These are phyloP conservation scores for Tuber calosporum DNA, from an alignment of 495 filamentous ascomycete species.

Conservation along the genomic window DNA sequence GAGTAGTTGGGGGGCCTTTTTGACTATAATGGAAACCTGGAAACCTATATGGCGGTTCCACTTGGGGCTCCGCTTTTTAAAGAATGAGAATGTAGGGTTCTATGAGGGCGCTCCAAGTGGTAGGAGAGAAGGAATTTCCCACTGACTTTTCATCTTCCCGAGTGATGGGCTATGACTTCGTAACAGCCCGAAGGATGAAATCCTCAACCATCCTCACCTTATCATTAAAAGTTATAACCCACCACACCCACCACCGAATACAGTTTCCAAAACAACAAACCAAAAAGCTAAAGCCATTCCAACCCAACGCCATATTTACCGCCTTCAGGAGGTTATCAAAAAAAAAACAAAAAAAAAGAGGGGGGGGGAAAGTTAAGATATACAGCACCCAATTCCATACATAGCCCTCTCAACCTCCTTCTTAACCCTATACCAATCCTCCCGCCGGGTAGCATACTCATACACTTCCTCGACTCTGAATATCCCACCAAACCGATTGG, in stretches of 20 bases:
- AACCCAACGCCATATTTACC: background rate
- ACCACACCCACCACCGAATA: background rate
- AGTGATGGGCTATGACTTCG: background rate
- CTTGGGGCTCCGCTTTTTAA: background rate
- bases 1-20: background rate
- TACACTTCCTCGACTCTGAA: slow-evolving; percentile 95
- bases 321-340: background rate
- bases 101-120: background rate
- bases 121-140: background rate
- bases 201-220: background rate
- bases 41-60: background rate
- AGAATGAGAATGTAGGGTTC: background rate
- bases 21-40: background rate
- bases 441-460: slow-evolving; percentile 87
- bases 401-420: slow-evolving; percentile 87
- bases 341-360: background rate
- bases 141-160: background rate
- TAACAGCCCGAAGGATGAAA: background rate
- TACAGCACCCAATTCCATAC: slow-evolving; percentile 85
- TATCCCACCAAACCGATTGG: slow-evolving; percentile 78
- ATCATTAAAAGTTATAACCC: background rate
- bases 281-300: background rate
- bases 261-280: background rate
- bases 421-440: slow-evolving; percentile 88
- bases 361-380: slow-evolving; percentile 36